Conservation (phyloP, 768 basidiomycete species). For the Phlebiopsis flavidoalba region DNA sequence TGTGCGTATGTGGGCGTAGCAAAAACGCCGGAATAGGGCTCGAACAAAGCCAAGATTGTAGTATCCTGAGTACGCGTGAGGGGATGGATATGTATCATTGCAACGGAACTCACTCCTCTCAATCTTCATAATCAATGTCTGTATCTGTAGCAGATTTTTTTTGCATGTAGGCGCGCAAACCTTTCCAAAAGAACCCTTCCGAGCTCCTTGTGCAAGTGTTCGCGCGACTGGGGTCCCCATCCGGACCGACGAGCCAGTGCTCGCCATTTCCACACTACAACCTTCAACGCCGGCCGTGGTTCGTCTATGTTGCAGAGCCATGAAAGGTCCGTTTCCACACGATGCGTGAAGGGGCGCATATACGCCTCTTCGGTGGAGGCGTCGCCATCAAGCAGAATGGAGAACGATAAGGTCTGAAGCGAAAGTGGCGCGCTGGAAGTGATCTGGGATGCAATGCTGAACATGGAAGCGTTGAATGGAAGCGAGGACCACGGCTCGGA, state of each 20-base stretch:
- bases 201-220: not conserved
- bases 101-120: too few relatives aligned
- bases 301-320: not conserved
- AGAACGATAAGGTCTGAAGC: not conserved
- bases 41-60: too few relatives aligned
- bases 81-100: too few relatives aligned
- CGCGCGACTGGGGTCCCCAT: not conserved
- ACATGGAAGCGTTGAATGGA: not conserved
- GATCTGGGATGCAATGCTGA: not conserved
- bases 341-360: not conserved
- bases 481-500: not conserved
- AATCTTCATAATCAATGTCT: not conserved
- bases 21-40: too few relatives aligned
- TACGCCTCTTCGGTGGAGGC: not conserved
- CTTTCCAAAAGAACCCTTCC: not conserved
- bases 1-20: too few relatives aligned
- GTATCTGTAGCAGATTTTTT: not conserved
- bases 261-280: not conserved
- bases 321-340: not conserved
- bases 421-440: not conserved
- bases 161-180: not conserved
- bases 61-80: too few relatives aligned
- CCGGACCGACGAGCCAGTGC: not conserved
- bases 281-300: not conserved
- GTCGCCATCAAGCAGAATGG: not conserved